Conservation (phyloP, 768 basidiomycete species). For the Lactarius deliciosus region DNA sequence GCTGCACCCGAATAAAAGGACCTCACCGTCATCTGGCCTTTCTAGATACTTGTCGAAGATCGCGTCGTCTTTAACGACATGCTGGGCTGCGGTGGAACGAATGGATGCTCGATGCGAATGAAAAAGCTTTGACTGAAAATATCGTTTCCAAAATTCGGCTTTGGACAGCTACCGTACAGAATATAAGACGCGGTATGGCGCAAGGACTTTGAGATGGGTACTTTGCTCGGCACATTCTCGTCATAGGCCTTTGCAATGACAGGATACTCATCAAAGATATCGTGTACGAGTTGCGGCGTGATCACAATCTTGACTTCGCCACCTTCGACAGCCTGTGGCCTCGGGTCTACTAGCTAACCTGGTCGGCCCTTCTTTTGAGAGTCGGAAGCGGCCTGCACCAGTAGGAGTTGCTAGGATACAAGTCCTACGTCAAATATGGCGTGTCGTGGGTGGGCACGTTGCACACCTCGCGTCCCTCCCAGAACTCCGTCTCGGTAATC, state of each 20-base stretch:
- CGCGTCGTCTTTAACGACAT: slow-evolving; percentile 84
- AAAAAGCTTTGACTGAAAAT: slow-evolving; percentile 95
- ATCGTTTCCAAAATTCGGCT: slow-evolving; percentile 94
- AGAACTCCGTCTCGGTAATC: slow-evolving; percentile 92
- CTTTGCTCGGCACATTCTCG: slow-evolving; percentile 89
- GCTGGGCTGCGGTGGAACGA: slow-evolving; percentile 78
- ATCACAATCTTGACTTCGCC: slow-evolving; percentile 89
- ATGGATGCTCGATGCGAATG: slow-evolving; percentile 93
- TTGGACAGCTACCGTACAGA: slow-evolving; percentile 65
- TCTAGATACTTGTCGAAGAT: slow-evolving; percentile 98
- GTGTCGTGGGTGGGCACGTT: slow-evolving; percentile 23
- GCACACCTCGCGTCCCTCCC: slow-evolving; percentile 91
- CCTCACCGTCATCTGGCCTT: slow-evolving; percentile 88
- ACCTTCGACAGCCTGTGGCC: slow-evolving; percentile 78
- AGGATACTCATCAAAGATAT: slow-evolving; percentile 98
- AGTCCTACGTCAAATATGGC: slow-evolving; percentile 33
- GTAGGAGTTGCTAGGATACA: slow-evolving; percentile 60
- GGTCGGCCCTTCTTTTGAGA: slow-evolving; percentile 77
- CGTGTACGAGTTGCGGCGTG: slow-evolving; percentile 88
- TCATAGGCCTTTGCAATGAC: slow-evolving; percentile 89
- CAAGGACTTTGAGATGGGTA: slow-evolving; percentile 35
- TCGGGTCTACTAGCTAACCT: slow-evolving; percentile 84
- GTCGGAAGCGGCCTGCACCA: slow-evolving; percentile 73
- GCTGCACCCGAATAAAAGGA: background rate
- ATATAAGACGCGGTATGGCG: slow-evolving; percentile 9